These are phyloP conservation scores for Platismatia glauca DNA, from an alignment of 495 filamentous ascomycete genomes.

Conservation along the genomic window DNA sequence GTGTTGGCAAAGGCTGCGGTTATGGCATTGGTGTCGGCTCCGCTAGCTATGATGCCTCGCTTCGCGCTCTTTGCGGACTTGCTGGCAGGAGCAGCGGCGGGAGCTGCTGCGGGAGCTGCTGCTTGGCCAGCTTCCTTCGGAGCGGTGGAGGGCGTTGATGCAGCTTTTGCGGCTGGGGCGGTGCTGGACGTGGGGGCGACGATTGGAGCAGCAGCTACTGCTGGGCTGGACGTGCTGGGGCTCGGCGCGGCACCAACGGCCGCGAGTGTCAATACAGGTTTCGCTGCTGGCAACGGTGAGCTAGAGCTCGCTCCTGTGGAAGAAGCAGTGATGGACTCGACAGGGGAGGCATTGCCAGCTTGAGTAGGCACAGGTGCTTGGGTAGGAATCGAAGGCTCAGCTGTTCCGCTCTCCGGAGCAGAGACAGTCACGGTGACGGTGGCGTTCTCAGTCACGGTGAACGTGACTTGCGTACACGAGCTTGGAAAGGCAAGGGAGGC, in stretches of 20 bases:
- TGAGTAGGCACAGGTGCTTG: constrained; percentile 7
- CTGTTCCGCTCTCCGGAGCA: neutral
- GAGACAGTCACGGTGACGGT: constrained; percentile 16
- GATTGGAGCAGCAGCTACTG: neutral
- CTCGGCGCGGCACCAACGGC: neutral
- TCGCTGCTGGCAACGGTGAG: neutral
- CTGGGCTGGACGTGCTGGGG: neutral
- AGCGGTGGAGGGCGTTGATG: neutral
- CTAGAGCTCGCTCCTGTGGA: neutral
- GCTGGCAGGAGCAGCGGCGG: neutral
- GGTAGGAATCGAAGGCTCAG: neutral
- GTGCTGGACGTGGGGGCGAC: neutral
- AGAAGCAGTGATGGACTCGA: constrained; percentile 1
- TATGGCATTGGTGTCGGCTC: neutral
- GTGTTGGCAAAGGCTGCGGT: constrained; percentile 13
- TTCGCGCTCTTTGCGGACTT: constrained; percentile 10
- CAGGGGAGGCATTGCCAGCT: neutral
- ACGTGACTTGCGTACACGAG: constrained; percentile 1
- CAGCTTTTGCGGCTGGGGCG: neutral
- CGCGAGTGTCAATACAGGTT: neutral
- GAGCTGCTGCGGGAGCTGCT: neutral
- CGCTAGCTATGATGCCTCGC: constrained; percentile 19
- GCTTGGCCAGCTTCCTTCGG: neutral
- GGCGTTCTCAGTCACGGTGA: constrained; percentile 11
- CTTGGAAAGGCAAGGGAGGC: neutral